Base-by-base conservation (phyloP, 2,329 filamentous ascomycete genomes). In the Grosmannia serpens region DNA sequence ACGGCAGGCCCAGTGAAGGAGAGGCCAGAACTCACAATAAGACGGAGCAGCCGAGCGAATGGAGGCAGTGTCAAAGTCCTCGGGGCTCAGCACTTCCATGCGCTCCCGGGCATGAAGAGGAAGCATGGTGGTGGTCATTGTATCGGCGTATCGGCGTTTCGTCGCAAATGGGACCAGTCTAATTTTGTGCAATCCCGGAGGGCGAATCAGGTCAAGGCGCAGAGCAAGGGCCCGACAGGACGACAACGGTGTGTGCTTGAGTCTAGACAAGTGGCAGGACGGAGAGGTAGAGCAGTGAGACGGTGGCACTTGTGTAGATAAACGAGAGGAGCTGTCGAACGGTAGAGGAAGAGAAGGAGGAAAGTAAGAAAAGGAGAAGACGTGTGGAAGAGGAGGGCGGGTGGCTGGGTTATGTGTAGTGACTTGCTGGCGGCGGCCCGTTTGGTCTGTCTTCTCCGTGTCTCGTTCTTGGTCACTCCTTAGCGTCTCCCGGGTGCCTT, bases 31-130 rank as follows among this genome's bases (percentile, higher is more conserved):
- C 79, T 76, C 65, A 84, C 81, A 75, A 68, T 87, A 87, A 11
- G 85, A 87, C 47, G 85, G 85, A n/a, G 84, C 84, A 9, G 79
- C 79, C 22, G 84, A 87, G 64, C 76, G 82, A 61, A 88, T 80
- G 11, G 85, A 88, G 8, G 81, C 78, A 26, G 84, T 86, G 65
- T 88, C 85, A 60, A 85, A 82, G 67, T 87, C 84, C 60, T 82
- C 79, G 7, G 71, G 65, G 63, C 67, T 70, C 59, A 76, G 63
- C 8, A 55, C 47, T 29, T 62, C 62, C 8, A 62, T 27, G 29
- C 61, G 27, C 22, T 64, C 62, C 54, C 58, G 59, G 4, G 62
- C 61, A 26, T 29, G 44, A 17, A 56, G 61, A 5, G 60, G 33
- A 31, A 59, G 29, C 52, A 61, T 53, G 26, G 56, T 33, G 2